Evolutionary conservation across 1,139 yeast genomes (phyloP).

Genomic region (Sugiyamaella novakii): DNA sequence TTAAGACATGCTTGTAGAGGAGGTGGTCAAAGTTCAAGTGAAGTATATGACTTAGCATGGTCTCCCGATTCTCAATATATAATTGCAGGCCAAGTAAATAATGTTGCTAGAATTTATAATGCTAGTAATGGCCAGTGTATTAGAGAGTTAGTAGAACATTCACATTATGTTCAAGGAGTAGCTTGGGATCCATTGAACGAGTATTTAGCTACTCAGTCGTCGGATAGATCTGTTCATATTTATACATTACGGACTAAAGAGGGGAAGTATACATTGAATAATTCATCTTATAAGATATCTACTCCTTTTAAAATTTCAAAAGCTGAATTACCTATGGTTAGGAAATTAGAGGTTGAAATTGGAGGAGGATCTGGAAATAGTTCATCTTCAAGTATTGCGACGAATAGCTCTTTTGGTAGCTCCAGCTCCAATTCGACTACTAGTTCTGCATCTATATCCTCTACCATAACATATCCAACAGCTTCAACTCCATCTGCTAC

Average conservation of each 20-base stretch:
- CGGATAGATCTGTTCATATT: conserved; percentile 79
- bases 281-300: conserved; percentile 25
- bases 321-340: conserved; percentile 46
- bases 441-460: background rate
- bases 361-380: background rate
- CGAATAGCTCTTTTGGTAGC: background rate
- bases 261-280: conserved; percentile 46
- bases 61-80: conserved; percentile 76
- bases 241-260: conserved; percentile 49
- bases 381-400: background rate
- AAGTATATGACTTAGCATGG: conserved; percentile 90
- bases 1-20: conserved; percentile 58
- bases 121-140: conserved; percentile 61
- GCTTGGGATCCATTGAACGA: conserved; percentile 89
- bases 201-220: conserved; percentile 82
- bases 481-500: conserved; percentile 18
- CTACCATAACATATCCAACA: conserved; percentile 7
- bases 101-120: conserved; percentile 68
- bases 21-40: conserved; percentile 50
- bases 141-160: conserved; percentile 68
- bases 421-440: background rate
- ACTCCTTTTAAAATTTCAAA: conserved; percentile 43
- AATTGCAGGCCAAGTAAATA: conserved; percentile 93
- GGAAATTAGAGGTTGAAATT: conserved; percentile 15
- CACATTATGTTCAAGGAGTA: conserved; percentile 93